Evolutionary conservation across 2,329 filamentous ascomycete genomes (phyloP), one percentile per base, ranked within the genome.

Genomic region (Colletotrichum coccodes): DNA sequence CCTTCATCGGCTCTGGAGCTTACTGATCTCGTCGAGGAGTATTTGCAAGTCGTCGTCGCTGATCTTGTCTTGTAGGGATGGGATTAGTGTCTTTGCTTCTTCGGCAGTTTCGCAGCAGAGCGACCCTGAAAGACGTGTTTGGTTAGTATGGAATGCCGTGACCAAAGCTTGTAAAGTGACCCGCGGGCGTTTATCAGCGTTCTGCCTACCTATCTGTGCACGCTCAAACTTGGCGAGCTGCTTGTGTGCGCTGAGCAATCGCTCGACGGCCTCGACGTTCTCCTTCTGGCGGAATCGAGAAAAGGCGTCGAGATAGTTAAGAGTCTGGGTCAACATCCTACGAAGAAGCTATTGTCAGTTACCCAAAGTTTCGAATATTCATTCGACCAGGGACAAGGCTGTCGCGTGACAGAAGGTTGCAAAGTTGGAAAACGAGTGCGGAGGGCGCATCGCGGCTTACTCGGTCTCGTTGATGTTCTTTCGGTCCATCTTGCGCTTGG

Each of bases 11-110:
- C 78, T 80, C 74, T 87, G 85, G 54, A 97, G 84, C 85, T 97
- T 97, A 74, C 91, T 92, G 81, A 98, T 92, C 83, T 99, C 94
- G 76, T 97, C 91, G 66, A 99, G 87, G 66, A 98, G 84, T 71
- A 94, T 91, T 80, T 97, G 92, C 72, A 99, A 83, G 73, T 97
- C 94, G 40, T 94, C 92, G 78, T 98, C 95, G 70, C 88, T 88
- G 76, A 98, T 97, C 83, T 99, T 99, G 80, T 94, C 91, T 74
- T 91, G 87, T 58, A 99, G 81, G 65, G 89, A 97, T 1, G 96
- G 97, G 71, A 99, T 97, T 67, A 99, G 87, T 9, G 94, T 97
- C 83, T 97, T 98, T 70, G 96, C 96, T 82, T 99, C 97, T 78
- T 99, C 96, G 67, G 94, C 92, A 50, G 91, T 92, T 75, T 97